Percentiles rank a stretch among this genome's conserved stretches.
These are phyloP conservation scores for Aspergillus flavus DNA, from an alignment of 2,329 filamentous ascomycete species.

Conservation along the genomic window DNA sequence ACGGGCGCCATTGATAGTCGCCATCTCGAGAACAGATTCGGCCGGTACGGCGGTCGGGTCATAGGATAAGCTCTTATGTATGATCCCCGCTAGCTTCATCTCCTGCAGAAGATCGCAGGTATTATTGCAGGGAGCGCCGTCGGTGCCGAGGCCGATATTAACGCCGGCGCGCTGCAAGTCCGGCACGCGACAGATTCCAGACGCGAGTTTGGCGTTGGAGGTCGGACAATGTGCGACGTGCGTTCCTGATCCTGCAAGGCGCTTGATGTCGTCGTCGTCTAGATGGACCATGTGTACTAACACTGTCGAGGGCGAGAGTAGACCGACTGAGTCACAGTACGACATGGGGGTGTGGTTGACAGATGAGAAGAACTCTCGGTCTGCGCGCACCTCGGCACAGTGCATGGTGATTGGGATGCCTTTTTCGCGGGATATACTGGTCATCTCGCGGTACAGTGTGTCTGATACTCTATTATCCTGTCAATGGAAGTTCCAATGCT, in stretches of 20 bases:
- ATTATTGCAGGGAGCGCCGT: slow-evolving; percentile 58
- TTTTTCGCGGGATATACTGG: slow-evolving; percentile 41
- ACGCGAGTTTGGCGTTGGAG: slow-evolving; percentile 56
- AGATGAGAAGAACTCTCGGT: slow-evolving; percentile 20
- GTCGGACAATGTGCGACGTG: slow-evolving; percentile 56
- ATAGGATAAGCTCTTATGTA: slow-evolving; percentile 50
- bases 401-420: slow-evolving; percentile 52
- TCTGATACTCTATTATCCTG: neutral
- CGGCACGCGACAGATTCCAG: slow-evolving; percentile 52
- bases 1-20: slow-evolving; percentile 54
- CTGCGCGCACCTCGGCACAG: slow-evolving; percentile 40
- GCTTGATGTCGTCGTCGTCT: slow-evolving; percentile 49
- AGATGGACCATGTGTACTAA: slow-evolving; percentile 58
- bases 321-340: slow-evolving; percentile 37
- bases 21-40: slow-evolving; percentile 53
- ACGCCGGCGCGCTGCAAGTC: slow-evolving; percentile 47
- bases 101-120: slow-evolving; percentile 56
- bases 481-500: neutral
- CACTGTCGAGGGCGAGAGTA: slow-evolving; percentile 44
- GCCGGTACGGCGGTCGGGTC: slow-evolving; percentile 50
- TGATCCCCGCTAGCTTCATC: slow-evolving; percentile 55
- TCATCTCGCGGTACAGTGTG: slow-evolving; percentile 41
- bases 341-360: slow-evolving; percentile 45
- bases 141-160: slow-evolving; percentile 55
- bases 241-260: slow-evolving; percentile 44